Evolutionary conservation across 2,329 filamentous ascomycete species (phyloP).

Genomic region (Helotiales sp.): DNA sequence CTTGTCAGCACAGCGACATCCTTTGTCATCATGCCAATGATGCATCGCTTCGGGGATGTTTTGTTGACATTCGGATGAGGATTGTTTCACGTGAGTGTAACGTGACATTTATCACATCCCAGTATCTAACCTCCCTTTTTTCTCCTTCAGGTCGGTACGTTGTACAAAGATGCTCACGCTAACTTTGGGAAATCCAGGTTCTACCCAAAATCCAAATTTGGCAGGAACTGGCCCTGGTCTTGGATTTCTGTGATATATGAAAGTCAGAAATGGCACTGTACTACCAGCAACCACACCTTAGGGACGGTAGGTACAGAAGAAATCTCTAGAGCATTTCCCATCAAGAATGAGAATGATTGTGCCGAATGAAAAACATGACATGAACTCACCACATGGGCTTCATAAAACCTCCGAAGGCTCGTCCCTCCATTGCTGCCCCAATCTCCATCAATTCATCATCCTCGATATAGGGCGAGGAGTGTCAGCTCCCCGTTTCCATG

Average conservation of each 20-base stretch:
- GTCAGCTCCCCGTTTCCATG: neutral
- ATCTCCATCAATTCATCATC: neutral
- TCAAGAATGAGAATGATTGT: no score
- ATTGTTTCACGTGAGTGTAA: neutral
- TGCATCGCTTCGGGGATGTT: neutral
- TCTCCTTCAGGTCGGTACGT: neutral
- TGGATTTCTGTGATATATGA: neutral
- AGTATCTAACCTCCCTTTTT: no score
- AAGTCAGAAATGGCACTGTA: no score
- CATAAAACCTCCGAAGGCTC: neutral
- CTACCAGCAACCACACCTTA: no score
- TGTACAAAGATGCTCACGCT: neutral
- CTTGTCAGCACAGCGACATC: neutral
- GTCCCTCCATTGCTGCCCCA: neutral
- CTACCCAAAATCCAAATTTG: neutral
- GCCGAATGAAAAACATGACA: neutral
- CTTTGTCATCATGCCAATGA: neutral
- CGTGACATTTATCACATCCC: no score
- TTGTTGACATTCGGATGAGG: neutral
- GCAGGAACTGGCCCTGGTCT: neutral
- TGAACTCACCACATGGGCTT: neutral
- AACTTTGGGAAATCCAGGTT: neutral
- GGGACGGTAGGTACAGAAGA: no score
- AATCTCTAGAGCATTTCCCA: no score
- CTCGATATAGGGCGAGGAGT: neutral